phyloP scores from a whole-genome alignment of 306 rosid species.

The Cotoneaster glaucophyllus region DNA sequence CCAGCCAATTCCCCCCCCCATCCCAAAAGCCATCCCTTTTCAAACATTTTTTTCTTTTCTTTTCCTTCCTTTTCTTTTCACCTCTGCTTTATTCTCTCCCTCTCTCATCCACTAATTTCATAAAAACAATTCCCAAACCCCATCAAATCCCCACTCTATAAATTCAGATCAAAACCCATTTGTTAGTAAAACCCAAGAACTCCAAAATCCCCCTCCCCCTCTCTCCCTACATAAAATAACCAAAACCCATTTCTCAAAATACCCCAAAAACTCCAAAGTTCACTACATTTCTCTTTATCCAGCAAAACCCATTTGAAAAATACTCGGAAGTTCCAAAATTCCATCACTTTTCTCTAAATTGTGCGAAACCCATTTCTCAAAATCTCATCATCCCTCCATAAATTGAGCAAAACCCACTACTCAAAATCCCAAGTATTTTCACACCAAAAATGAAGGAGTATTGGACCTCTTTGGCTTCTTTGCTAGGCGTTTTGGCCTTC shows the following conservation, averaged over 20 bases:
- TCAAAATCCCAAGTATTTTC: not conserved
- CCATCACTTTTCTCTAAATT: not conserved
- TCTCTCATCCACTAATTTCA: conserved; percentile 9
- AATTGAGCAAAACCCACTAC: not conserved
- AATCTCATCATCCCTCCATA: not conserved
- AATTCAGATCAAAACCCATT: conserved; percentile 19
- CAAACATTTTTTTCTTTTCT: not conserved
- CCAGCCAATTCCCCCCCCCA: conserved; percentile 38
- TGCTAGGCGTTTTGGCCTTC: conserved; percentile 83
- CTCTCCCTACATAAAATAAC: not conserved
- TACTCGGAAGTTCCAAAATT: not conserved
- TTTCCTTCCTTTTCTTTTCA: not conserved
- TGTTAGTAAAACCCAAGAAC: conserved; percentile 1
- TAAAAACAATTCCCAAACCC: not conserved
- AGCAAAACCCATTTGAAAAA: not conserved
- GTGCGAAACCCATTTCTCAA: not conserved
- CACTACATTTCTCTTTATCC: not conserved
- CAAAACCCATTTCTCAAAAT: not conserved
- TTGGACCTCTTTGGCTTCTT: conserved; percentile 81
- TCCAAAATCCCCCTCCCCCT: not conserved
- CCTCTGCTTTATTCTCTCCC: conserved; percentile 8
- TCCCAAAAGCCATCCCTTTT: not conserved
- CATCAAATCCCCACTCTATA: conserved; percentile 24
- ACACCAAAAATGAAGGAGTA: conserved; percentile 51
- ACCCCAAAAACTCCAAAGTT: not conserved